phyloP scores from a whole-genome alignment of 2,329 filamentous ascomycete species.

The Pseudonectria buxi region DNA sequence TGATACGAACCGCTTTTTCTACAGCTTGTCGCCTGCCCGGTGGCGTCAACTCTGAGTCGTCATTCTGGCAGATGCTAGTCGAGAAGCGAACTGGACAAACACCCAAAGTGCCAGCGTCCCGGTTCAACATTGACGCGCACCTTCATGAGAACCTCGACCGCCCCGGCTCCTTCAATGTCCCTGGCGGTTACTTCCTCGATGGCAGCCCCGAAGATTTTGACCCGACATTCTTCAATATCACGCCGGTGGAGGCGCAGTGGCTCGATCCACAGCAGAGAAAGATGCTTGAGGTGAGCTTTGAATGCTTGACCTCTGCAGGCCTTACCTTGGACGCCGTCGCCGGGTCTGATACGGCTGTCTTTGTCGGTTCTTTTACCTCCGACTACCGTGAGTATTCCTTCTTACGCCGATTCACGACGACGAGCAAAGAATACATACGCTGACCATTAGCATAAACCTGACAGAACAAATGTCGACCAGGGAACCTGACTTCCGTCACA shows the following conservation, averaged over 20 bases:
- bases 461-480: too few relatives aligned
- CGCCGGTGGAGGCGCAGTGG: conserved; percentile 25
- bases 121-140: conserved; percentile 18
- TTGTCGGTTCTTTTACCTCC: too few relatives aligned
- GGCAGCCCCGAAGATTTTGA: conserved; percentile 25
- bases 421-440: too few relatives aligned
- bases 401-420: too few relatives aligned
- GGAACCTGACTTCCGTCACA: too few relatives aligned
- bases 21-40: too few relatives aligned
- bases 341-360: neutral
- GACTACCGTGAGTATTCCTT: too few relatives aligned
- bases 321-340: conserved; percentile 14
- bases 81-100: conserved; percentile 1
- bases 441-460: too few relatives aligned
- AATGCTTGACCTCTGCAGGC: conserved; percentile 30
- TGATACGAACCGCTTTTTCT: too few relatives aligned
- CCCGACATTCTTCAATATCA: conserved; percentile 30
- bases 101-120: conserved; percentile 6
- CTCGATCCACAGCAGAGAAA: conserved; percentile 34
- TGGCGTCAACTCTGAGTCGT: too few relatives aligned
- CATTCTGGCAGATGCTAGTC: conserved; percentile 1
- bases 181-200: conserved; percentile 18
- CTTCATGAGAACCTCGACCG: conserved; percentile 29
- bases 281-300: conserved; percentile 30
- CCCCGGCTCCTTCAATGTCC: conserved; percentile 10